These are phyloP conservation scores for Rhodosporidiobolus sp. DNA, from an alignment of 768 basidiomycete species.

Conservation along the genomic window DNA sequence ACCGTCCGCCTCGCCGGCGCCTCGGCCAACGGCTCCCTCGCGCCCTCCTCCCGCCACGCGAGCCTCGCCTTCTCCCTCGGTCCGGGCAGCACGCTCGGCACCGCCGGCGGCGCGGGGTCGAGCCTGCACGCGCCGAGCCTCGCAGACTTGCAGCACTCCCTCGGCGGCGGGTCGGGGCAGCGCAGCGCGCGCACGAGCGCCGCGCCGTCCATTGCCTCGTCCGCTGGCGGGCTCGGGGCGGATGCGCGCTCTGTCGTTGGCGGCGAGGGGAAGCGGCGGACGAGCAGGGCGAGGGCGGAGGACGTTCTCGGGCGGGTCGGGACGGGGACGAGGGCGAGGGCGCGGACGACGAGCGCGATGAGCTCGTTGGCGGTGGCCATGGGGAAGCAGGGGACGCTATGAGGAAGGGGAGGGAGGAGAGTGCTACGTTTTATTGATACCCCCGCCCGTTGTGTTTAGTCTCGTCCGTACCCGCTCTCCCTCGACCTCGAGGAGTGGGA, in stretches of 20 bases:
- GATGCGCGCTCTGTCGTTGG: not conserved
- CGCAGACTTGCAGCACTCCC: constrained; percentile 23
- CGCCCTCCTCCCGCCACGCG: not conserved
- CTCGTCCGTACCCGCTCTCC: too few relatives aligned
- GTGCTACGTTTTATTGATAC: too few relatives aligned
- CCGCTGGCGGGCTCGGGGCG: not conserved
- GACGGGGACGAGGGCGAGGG: not conserved
- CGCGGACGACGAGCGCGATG: not conserved
- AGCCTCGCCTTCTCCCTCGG: not conserved
- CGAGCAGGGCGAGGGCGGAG: constrained; percentile 8
- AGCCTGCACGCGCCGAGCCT: constrained; percentile 6
- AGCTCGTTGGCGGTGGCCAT: not conserved
- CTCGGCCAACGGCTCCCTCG: not conserved
- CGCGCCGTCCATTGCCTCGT: constrained; percentile 6
- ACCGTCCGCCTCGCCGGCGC: constrained; percentile 9
- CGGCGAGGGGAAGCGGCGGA: constrained; percentile 5
- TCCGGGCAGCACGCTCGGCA: too few relatives aligned
- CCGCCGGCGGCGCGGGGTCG: not conserved
- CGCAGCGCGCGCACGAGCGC: constrained; percentile 9
- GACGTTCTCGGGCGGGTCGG: constrained; percentile 16
- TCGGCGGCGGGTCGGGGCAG: not conserved
- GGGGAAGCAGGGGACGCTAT: not conserved
- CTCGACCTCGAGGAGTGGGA: too few relatives aligned
- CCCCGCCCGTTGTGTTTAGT: too few relatives aligned
- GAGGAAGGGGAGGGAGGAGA: not conserved